These are phyloP conservation scores for Metarhizium robertsii DNA, from an alignment of 2,329 filamentous ascomycete genomes.

Conservation along the genomic window DNA sequence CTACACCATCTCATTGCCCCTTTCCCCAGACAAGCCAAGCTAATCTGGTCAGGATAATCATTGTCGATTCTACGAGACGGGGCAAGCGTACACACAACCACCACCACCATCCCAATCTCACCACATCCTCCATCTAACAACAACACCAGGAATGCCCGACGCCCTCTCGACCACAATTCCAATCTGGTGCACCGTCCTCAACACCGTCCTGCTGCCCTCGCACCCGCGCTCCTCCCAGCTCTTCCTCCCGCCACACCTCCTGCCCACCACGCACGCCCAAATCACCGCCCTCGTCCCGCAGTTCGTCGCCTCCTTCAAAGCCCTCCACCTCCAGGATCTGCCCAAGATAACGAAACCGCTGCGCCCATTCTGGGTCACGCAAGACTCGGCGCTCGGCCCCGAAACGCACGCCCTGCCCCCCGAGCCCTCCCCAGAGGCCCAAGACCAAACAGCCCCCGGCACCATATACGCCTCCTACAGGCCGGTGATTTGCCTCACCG, in stretches of 20 bases:
- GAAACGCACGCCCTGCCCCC: too few relatives aligned
- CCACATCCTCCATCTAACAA: neutral
- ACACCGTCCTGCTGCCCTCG: conserved; percentile 64
- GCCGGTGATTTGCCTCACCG: conserved; percentile 76
- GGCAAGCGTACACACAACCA: conserved; percentile 59
- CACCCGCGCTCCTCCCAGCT: conserved; percentile 40
- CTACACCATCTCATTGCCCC: neutral
- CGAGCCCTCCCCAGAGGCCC: conserved; percentile 4
- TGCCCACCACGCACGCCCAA: conserved; percentile 66
- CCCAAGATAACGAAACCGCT: conserved; percentile 60
- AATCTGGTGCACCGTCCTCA: conserved; percentile 86
- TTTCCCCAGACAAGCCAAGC: neutral
- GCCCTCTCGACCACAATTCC: conserved; percentile 89
- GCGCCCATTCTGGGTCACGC: conserved; percentile 71
- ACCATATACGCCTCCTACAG: conserved; percentile 49
- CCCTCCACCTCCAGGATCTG: conserved; percentile 50
- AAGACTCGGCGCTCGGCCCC: conserved; percentile 40
- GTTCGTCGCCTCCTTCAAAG: conserved; percentile 42
- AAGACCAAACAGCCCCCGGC: conserved; percentile 7
- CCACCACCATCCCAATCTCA: neutral
- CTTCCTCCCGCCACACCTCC: conserved; percentile 61
- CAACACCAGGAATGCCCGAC: conserved; percentile 68
- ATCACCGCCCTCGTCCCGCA: conserved; percentile 53
- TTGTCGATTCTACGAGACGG: conserved; percentile 86
- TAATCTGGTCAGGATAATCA: conserved; percentile 48